Evolutionary conservation across 1,284 basidiomycete genomes (phyloP), one percentile per base, ranked within the genome.

Genomic region (Exobasidium rhododendri): DNA sequence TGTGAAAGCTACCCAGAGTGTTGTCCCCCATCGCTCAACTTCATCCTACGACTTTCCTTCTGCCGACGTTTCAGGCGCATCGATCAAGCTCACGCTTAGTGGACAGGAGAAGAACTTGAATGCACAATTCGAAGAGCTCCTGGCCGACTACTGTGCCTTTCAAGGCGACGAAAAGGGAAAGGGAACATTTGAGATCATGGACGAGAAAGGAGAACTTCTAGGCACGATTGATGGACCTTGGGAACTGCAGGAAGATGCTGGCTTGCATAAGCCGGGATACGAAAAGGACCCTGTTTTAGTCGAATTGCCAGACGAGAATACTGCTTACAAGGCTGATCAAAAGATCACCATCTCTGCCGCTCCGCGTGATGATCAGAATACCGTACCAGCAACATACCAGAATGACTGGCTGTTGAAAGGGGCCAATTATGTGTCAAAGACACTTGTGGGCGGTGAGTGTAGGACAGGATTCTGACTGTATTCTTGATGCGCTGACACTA

Each of bases 371-470:
- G 52, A 55, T 6, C 17, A 44, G 5, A 29, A 43, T 35, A 59
- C 62, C 24, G 57, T 35, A 50, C 58, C 59, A 17, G 58, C 61
- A 40, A 62, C 68, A 51, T 56, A 66, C 32, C 29, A 64, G 26
- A 61, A 52, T 26, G 69, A 74, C 29, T 74, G 72, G 72, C 58
- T 74, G 56, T 59, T 73, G 29, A 40, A 45, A 13, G 64, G 68
- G 6, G 79, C 73, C 5, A 69, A 78, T 43, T 69, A 61, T 46
- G 64, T 80, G 35, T 77, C 74, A 0, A 66, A 67, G 4, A 71
- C 68, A 7, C 68, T 80, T 50, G 61, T 80, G 50, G 66, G 75
- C 22, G 73, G 77, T 1, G 26, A 61, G 4, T 59, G 64, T 2
- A 67, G 68, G 13, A 68, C 66, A 14, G 35, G 61, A 6, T 66